Evolutionary conservation across 2,329 filamentous ascomycete species (phyloP), one percentile per base, ranked within the genome.

Genomic region (Rutstroemia sp.): DNA sequence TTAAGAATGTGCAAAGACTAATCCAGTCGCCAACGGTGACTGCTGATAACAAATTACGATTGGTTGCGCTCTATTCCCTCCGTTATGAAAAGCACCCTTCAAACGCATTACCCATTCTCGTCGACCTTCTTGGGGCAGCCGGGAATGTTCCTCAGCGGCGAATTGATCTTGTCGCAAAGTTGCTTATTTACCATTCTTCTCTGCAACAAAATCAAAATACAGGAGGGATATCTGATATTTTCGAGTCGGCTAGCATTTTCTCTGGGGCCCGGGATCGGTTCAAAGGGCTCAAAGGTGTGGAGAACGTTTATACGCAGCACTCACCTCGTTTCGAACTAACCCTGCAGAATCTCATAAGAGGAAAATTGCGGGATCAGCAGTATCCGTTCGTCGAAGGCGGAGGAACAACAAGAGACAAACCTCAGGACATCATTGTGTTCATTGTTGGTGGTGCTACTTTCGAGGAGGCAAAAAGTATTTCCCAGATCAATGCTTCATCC

Each of bases 271-370:
- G 90, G 40, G 89, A 87, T 67, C 84, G 92, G 5, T 91, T 99
- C 71, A 96, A 95, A 68, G 94, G 94, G 0, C 78, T 99, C 14
- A 96, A 97, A 68, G 94, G 94, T 1, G 94, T 99, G 1, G 95
- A 99, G 71, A 99, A 99, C 65, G 94, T 99, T 27, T 99, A 99
- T 71, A 99, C 94, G 0, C 95, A 99, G 70, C 94, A 99, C 71
- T 95, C 90, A 5, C 91, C 95, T 0, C 80, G 90, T 21, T 73
- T 99, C 16, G 92, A 96, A 70, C 81, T 82, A 23, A 97, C 91
- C 0, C 74, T 99, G 17, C 92, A 96, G 69, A 92, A 92, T 65
- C 76, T 99, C 51, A 92, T 97, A 74, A 96, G 96, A 69, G 95
- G 94, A 0, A 83, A 88, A 30, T 73, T 99, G 57, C 87, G 84